Evolutionary conservation across 2,329 filamentous ascomycete species (phyloP).

Genomic region (Davidsoniella eucalypti): DNA sequence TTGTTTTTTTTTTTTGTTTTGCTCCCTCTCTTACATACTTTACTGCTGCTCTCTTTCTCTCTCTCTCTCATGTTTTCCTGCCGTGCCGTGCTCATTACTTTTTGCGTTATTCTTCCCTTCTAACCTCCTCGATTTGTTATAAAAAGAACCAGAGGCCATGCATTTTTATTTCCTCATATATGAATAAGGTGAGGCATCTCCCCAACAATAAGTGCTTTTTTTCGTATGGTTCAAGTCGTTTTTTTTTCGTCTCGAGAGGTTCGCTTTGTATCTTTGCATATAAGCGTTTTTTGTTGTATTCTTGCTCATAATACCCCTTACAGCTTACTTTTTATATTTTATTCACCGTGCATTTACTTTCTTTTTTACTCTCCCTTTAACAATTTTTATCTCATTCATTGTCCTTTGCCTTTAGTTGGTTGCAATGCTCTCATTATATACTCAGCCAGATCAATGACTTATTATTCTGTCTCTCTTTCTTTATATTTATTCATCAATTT

Average conservation of each 20-base stretch:
- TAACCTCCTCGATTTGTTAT: not conserved
- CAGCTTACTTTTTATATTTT: slow-evolving; percentile 1
- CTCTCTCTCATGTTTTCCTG: slow-evolving; percentile 1
- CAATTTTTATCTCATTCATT: too few relatives aligned
- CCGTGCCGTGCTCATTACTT: slow-evolving; percentile 4
- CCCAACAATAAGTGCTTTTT: not conserved
- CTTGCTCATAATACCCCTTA: slow-evolving; percentile 34
- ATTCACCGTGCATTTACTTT: not conserved
- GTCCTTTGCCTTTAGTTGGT: not conserved
- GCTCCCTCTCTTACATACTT: not conserved
- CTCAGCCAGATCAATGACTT: not conserved
- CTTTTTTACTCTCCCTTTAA: not conserved
- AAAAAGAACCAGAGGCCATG: not conserved
- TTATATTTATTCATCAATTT: not conserved
- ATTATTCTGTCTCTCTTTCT: not conserved
- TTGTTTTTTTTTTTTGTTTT: not conserved
- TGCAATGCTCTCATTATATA: not conserved
- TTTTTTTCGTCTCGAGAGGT: not conserved
- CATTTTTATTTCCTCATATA: too few relatives aligned
- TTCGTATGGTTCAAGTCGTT: not conserved
- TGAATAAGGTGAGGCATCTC: too few relatives aligned
- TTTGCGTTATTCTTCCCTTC: slow-evolving; percentile 2
- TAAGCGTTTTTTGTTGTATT: slow-evolving; percentile 11
- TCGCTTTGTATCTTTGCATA: not conserved
- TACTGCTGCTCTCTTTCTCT: slow-evolving; percentile 3